These are phyloP conservation scores for Cryptosporidium meleagridis DNA, from an alignment of 169 alveolate species.

Conservation along the genomic window DNA sequence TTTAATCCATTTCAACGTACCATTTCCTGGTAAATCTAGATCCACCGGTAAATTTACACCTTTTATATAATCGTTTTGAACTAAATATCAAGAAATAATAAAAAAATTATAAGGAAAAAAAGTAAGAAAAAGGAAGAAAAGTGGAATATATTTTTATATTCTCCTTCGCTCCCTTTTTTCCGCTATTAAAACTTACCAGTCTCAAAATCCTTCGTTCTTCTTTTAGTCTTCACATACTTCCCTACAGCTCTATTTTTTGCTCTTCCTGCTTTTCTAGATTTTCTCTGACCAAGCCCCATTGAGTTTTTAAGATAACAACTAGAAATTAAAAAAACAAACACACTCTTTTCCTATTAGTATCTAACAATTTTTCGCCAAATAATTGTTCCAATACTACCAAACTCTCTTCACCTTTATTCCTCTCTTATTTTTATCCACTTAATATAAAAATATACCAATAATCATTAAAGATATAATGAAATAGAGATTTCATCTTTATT, in stretches of 20 bases:
- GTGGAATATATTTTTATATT: background rate
- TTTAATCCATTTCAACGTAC: background rate
- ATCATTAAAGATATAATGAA: no score
- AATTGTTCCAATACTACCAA: background rate
- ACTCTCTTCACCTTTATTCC: background rate
- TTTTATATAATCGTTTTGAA: slow-evolving; percentile 36
- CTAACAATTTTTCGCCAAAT: background rate
- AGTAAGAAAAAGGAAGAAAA: background rate
- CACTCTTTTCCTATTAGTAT: background rate
- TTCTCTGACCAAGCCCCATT: slow-evolving; percentile 72
- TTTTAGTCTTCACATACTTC: slow-evolving; percentile 46
- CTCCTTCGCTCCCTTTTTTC: no score
- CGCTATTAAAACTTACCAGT: slow-evolving; percentile 23
- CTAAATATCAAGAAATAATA: background rate
- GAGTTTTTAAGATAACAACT: background rate
- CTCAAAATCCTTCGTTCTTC: slow-evolving; percentile 69
- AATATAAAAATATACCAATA: no score
- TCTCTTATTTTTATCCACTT: background rate
- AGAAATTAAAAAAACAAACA: background rate
- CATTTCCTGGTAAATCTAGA: slow-evolving; percentile 67
- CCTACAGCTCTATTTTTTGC: slow-evolving; percentile 40
- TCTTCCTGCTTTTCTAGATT: slow-evolving; percentile 38
- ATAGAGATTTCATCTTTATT: background rate
- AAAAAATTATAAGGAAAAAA: background rate
- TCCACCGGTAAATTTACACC: slow-evolving; percentile 70